Conservation (phyloP, 345 rosid species). For the Ailanthus altissimus region DNA sequence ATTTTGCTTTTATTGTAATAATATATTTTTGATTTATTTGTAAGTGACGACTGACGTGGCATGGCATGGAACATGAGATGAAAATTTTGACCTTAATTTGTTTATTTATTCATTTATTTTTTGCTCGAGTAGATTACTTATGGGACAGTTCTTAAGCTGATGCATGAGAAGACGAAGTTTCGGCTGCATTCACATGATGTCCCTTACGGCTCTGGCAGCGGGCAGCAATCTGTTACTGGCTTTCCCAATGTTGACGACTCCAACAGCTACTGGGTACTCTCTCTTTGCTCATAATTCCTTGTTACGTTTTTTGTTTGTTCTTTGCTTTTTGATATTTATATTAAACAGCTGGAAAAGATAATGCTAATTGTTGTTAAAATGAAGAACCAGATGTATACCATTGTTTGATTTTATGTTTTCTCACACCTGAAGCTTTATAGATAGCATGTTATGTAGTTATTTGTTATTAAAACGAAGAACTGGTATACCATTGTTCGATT, state of each 20-base stretch:
- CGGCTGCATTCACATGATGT: conserved; percentile 97
- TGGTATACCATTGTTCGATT: no score
- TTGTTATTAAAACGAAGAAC: no score
- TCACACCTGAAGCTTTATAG: no score
- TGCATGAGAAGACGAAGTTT: conserved; percentile 87
- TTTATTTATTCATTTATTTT: neutral
- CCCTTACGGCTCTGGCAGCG: conserved; percentile 98
- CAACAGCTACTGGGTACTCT: conserved; percentile 93
- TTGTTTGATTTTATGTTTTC: no score
- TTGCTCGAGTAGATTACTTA: conserved; percentile 64
- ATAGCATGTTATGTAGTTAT: no score
- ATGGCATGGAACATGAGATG: neutral
- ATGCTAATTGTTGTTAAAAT: neutral
- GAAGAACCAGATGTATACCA: no score
- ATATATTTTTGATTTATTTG: neutral
- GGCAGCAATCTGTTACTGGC: conserved; percentile 98
- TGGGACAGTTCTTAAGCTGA: conserved; percentile 81
- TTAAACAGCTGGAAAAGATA: neutral
- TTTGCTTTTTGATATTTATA: neutral
- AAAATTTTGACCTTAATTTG: neutral
- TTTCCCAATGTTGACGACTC: conserved; percentile 84
- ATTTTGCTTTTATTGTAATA: neutral
- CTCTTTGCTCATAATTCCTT: neutral
- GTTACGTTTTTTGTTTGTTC: neutral
- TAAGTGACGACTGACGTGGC: neutral